These are phyloP conservation scores for Irpex sp. DNA, from an alignment of 1,284 basidiomycete species.

Conservation along the genomic window DNA sequence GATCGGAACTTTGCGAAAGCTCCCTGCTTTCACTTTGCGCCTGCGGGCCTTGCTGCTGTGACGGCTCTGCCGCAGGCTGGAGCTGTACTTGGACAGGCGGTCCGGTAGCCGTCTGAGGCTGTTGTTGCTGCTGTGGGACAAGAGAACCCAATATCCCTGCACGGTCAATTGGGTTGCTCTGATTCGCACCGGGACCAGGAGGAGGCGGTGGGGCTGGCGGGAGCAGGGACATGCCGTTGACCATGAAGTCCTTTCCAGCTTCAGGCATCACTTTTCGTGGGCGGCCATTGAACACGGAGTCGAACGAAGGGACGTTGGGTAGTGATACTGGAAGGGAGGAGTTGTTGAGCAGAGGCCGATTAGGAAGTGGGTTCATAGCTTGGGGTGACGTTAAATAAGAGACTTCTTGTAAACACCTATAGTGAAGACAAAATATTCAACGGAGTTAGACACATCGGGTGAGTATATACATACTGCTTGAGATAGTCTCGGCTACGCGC, in stretches of 20 bases:
- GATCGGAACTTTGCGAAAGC: conserved; percentile 45
- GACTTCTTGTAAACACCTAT: conserved; percentile 93
- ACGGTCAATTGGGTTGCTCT: conserved; percentile 48
- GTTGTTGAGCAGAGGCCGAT: conserved; percentile 72
- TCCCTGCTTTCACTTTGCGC: conserved; percentile 36
- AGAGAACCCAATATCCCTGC: conserved; percentile 39
- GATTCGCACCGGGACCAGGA: conserved; percentile 39
- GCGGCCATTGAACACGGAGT: conserved; percentile 71
- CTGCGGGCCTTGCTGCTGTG: conserved; percentile 25
- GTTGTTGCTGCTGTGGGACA: conserved; percentile 34
- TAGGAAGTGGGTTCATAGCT: conserved; percentile 94
- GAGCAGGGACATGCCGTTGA: conserved; percentile 52
- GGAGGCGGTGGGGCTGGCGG: conserved; percentile 48
- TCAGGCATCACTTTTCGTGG: conserved; percentile 79
- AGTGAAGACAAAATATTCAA: background rate
- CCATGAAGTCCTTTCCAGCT: conserved; percentile 62
- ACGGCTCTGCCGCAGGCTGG: conserved; percentile 12
- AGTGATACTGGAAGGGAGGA: conserved; percentile 59
- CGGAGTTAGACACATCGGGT: background rate
- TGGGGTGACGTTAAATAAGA: conserved; percentile 95
- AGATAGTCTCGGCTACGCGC: conserved; percentile 95
- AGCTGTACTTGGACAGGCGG: conserved; percentile 18
- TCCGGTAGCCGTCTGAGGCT: conserved; percentile 21
- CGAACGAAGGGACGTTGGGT: conserved; percentile 69
- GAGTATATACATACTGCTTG: conserved; percentile 67